These are phyloP conservation scores for Podaxis rugospora DNA, from an alignment of 768 basidiomycete species.

Conservation along the genomic window DNA sequence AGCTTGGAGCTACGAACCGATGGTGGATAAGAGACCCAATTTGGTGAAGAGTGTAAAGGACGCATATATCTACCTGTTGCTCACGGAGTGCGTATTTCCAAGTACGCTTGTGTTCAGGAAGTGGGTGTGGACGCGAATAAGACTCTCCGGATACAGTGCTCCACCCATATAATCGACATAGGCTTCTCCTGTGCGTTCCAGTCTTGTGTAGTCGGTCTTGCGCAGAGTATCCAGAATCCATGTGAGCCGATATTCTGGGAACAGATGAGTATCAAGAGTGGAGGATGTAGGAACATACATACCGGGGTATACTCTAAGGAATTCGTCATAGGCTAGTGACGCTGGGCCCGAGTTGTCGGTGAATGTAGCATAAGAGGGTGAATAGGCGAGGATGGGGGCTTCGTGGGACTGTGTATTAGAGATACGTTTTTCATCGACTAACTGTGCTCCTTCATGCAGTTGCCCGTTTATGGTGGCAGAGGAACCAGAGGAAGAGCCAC, in stretches of 20 bases:
- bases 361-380: conserved; percentile 4
- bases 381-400: conserved; percentile 12
- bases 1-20: conserved; percentile 55
- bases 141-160: conserved; percentile 72
- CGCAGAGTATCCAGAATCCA: conserved; percentile 71
- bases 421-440: conserved; percentile 5
- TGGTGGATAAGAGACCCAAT: not conserved
- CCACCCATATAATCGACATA: conserved; percentile 90
- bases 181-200: conserved; percentile 61
- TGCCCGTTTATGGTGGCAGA: conserved; percentile 9
- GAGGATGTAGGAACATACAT: conserved; percentile 2
- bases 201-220: conserved; percentile 54
- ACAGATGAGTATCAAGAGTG: not conserved
- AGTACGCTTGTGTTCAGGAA: conserved; percentile 65
- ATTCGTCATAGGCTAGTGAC: conserved; percentile 42
- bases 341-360: conserved; percentile 22
- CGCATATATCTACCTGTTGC: conserved; percentile 60
- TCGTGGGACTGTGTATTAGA: conserved; percentile 1
- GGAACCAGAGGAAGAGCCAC: conserved; percentile 8
- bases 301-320: conserved; percentile 41
- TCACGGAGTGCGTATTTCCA: conserved; percentile 84
- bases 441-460: conserved; percentile 6
- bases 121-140: conserved; percentile 64
- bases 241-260: conserved; percentile 54
- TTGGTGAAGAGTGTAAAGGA: not conserved